These are phyloP conservation scores for Cajanus cajan DNA, from an alignment of 306 rosid species.

Conservation along the genomic window DNA sequence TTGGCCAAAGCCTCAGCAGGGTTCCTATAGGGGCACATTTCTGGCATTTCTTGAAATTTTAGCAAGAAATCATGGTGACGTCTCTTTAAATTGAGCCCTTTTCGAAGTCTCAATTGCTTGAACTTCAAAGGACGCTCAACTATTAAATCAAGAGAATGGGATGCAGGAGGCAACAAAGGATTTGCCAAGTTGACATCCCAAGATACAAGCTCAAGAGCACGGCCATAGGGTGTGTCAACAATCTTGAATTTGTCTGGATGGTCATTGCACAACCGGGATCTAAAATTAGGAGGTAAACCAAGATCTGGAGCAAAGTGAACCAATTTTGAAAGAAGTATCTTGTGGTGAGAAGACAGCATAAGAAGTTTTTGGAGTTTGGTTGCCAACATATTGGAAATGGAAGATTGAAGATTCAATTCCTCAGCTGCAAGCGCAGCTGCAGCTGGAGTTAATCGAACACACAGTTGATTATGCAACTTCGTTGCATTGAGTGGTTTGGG, in stretches of 20 bases:
- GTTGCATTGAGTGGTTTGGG: constrained; percentile 77
- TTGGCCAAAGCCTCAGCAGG: constrained; percentile 40
- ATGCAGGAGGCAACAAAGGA: constrained; percentile 47
- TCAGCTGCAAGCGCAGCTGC: constrained; percentile 77
- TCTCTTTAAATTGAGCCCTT: constrained; percentile 82
- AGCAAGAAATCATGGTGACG: constrained; percentile 70
- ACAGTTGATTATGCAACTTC: constrained; percentile 65
- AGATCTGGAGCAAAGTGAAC: constrained; percentile 93
- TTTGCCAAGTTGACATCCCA: constrained; percentile 69
- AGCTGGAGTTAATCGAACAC: constrained; percentile 88
- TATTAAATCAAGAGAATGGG: constrained; percentile 52
- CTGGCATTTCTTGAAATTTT: constrained; percentile 70
- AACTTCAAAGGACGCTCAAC: constrained; percentile 92
- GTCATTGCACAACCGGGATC: constrained; percentile 80
- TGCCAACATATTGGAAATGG: constrained; percentile 62
- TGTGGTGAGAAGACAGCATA: constrained; percentile 75
- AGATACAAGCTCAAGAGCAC: constrained; percentile 87
- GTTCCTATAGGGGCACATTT: constrained; percentile 69
- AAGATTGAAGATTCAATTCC: constrained; percentile 54
- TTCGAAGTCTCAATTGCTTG: constrained; percentile 77
- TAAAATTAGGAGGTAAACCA: constrained; percentile 82
- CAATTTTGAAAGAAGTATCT: constrained; percentile 70
- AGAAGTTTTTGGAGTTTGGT: constrained; percentile 85
- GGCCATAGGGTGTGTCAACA: constrained; percentile 79
- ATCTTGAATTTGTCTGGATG: constrained; percentile 75